Base-by-base conservation (phyloP, 768 basidiomycete species). In the Arthromyces matolae region DNA sequence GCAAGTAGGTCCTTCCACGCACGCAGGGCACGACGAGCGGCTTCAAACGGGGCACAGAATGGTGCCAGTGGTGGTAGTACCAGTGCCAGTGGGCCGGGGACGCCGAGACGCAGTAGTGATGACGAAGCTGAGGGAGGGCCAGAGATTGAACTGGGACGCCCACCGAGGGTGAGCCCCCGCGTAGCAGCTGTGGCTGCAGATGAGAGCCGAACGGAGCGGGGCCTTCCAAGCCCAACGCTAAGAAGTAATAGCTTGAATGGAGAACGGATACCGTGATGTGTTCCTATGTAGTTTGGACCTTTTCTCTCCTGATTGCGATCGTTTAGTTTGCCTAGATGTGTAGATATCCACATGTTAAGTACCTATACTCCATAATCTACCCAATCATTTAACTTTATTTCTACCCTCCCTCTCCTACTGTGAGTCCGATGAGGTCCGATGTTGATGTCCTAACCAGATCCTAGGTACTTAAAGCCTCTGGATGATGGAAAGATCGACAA, bases 1-100 rank as follows among this genome's bases (percentile, higher is more conserved):
- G 91, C 91, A 14, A 89, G 86, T 54, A 75, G 90, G 57, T 86
- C 85, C 51, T 91, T 89, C 74, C 84, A 93, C 58, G 89, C 90
- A 3, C 80, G 87, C 24, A 71, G 79, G 39, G 84, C 84, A 5
- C 75, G 85, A 37, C 70, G 83, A 51, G 65, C 66, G 12, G 60
- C 69, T 4, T 63, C 71, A 13, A 67, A 61, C 2, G 51, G 60
- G n/a, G 65, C 45, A 39, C 67, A 46, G 60, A 68, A 71, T 70
- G 72, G 52, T 64, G 64, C 34, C 64, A 71, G 36, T 10, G 24
- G 16, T 24, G 28, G 36, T 12, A 32, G 22, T n/a, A 29, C 8
- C 2, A 16, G 22, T 10, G 42, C 16, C 18, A 68, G 66, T 51
- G 58, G 57, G 31, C 57, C 56, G 25, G 66, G 64, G 39, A 69